Base-by-base conservation (phyloP, 768 basidiomycete genomes). In the Lactarius hengduanensis region DNA sequence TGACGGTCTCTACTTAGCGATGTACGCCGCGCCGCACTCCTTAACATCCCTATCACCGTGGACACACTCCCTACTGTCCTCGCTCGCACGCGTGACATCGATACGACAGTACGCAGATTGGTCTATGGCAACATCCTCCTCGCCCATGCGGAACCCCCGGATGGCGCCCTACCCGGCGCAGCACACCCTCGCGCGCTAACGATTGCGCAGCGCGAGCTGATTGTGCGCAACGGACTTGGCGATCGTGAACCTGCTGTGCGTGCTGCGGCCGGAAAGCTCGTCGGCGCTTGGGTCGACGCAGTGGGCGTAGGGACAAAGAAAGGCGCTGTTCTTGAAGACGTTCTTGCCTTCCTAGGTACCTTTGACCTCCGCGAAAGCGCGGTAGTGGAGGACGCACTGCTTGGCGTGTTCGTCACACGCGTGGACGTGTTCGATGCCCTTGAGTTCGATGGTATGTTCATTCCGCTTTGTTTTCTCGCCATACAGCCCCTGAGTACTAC, bases 241-340 rank as follows among this genome's bases (percentile, higher is more conserved):
- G 96, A 98, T 76, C 84, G 96, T 32, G 94, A 97, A 65, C 78
- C 82, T 0, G 74, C 77, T 1, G 94, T 98, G 2, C 82, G 87
- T 36, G 77, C 82, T 20, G 92, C 92, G 0, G 89, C 94, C 0
- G 87, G 83, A 2, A 82, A 82, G 1, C 82, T 97, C 56, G 76
- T 98, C 18, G 85, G 82, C 0, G 80, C 78, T 8, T 98, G 96
- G 96, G 81, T 92, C 8, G 87, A 92, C 54, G 78, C 80, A 36
- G 80, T 86, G 10, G 65, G 75, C 32, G 60, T 63, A 80, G 80
- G 2, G 76, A 58, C 65, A 0, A 80, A 83, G 77, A 30, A 77
- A 81, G 57, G 64, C 58, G 67, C 73, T 41, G 64, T 72, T 5
- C 72, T 80, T 50, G 77, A 80, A 62, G 81, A 77, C 38, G 60